phyloP scores from a whole-genome alignment of 1,139 yeast species.

The Blastobotrys petasosporus region DNA sequence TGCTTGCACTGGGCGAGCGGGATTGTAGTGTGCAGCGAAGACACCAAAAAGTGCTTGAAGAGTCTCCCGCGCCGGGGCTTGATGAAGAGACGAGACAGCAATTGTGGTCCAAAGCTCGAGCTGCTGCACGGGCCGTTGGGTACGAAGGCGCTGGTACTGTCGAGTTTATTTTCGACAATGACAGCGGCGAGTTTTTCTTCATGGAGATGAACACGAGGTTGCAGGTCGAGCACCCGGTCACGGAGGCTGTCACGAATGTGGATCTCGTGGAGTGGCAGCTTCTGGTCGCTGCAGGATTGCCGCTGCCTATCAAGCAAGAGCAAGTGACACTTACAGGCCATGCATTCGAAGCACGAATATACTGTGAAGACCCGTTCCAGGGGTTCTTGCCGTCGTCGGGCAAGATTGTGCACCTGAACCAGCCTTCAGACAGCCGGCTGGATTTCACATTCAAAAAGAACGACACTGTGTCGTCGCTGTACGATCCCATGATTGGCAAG shows the following conservation, averaged over 20 bases:
- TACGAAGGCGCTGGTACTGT: constrained; percentile 62
- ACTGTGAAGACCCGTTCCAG: constrained; percentile 34
- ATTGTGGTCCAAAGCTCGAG: constrained; percentile 54
- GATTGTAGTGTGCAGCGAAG: constrained; percentile 47
- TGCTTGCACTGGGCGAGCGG: constrained; percentile 43
- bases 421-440: constrained; percentile 29
- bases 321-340: constrained; percentile 30
- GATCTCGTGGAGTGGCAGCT: constrained; percentile 92
- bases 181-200: constrained; percentile 50
- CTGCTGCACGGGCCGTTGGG: constrained; percentile 48
- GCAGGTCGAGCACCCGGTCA: constrained; percentile 60
- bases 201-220: constrained; percentile 60
- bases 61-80: constrained; percentile 48
- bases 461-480: constrained; percentile 31
- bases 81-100: constrained; percentile 48
- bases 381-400: constrained; percentile 33
- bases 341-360: constrained; percentile 34
- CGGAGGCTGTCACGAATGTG: constrained; percentile 84
- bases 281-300: constrained; percentile 79
- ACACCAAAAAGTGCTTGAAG: constrained; percentile 48
- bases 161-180: constrained; percentile 56
- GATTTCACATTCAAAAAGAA: constrained; percentile 31
- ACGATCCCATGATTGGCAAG: constrained; percentile 36
- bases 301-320: constrained; percentile 33
- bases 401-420: constrained; percentile 28